Evolutionary conservation across 352 stramenopile genomes (phyloP).

Genomic region (Globisporangium sylvaticum): DNA sequence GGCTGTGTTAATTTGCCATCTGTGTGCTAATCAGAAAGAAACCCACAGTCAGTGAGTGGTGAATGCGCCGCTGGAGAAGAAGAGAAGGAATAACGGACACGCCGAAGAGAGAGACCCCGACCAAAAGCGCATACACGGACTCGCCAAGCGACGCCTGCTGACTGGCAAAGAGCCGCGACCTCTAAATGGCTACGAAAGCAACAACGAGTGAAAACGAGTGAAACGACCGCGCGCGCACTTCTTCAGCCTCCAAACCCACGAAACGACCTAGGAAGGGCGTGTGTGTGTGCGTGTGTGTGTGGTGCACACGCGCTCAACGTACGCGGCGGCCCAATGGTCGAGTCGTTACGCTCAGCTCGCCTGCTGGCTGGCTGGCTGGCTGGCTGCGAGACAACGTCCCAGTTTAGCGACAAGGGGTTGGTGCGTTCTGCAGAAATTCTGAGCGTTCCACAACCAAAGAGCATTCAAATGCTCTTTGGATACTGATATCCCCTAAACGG

Average conservation of each 20-base stretch:
- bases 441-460: too few relatives aligned
- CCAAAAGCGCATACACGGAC: not conserved
- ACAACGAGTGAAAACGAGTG: not conserved
- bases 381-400: too few relatives aligned
- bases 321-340: not conserved
- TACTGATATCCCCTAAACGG: too few relatives aligned
- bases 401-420: too few relatives aligned
- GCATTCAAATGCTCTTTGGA: too few relatives aligned
- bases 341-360: not conserved
- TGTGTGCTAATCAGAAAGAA: too few relatives aligned
- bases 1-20: too few relatives aligned
- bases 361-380: not conserved
- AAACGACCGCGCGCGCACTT: not conserved
- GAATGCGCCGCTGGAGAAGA: not conserved
- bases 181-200: not conserved
- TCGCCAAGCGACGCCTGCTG: not conserved
- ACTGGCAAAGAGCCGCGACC: not conserved
- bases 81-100: conserved; percentile 1
- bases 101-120: not conserved
- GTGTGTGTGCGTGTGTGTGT: not conserved
- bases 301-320: not conserved
- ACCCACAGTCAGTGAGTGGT: too few relatives aligned
- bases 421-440: too few relatives aligned
- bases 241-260: not conserved
- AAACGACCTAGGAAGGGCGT: not conserved